These are phyloP conservation scores for Wallacemonas collosoma DNA, from an alignment of 208 protist genomes.

Conservation along the genomic window DNA sequence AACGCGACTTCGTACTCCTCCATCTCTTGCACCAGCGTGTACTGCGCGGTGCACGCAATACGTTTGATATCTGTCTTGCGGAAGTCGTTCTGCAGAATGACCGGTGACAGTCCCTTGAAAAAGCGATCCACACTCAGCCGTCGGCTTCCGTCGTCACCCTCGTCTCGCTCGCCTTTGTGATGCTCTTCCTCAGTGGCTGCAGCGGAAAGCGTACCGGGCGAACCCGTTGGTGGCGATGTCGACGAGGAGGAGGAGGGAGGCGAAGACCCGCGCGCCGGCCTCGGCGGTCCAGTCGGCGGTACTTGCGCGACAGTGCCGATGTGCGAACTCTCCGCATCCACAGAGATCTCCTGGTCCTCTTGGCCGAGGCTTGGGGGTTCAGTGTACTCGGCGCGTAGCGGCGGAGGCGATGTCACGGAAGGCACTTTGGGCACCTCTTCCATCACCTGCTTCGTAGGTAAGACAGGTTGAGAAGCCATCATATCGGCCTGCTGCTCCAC, in stretches of 20 bases:
- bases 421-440: background rate
- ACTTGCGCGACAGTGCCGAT: background rate
- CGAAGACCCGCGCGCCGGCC: background rate
- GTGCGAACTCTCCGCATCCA: background rate
- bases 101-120: constrained; percentile 27
- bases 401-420: too few species aligned
- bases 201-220: too few species aligned
- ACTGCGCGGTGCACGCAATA: constrained; percentile 37
- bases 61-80: constrained; percentile 47
- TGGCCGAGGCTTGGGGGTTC: background rate
- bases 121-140: background rate
- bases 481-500: background rate
- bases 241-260: background rate
- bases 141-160: too few species aligned
- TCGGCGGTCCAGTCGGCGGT: background rate
- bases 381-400: background rate
- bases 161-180: too few species aligned
- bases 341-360: background rate
- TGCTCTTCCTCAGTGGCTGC: too few species aligned
- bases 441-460: too few species aligned
- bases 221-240: background rate
- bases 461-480: too few species aligned
- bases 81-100: constrained; percentile 58
- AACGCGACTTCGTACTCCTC: constrained; percentile 8
- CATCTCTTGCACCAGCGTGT: constrained; percentile 33